Base-by-base conservation (phyloP, 805 yeast species). In the Saccharomyces kudriavzevii region DNA sequence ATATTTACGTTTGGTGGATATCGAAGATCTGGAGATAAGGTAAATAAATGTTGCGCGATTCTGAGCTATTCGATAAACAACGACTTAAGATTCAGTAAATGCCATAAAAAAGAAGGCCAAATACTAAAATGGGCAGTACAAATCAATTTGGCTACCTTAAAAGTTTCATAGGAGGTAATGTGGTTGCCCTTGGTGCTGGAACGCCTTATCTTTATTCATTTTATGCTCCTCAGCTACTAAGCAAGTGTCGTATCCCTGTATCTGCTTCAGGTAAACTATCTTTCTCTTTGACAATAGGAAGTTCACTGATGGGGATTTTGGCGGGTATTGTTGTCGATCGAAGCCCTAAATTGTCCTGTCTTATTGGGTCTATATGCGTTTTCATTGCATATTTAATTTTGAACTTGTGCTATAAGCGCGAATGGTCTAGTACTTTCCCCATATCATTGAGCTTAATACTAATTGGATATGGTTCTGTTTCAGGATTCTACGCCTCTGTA, bases 141-240 rank as follows among this genome's bases (percentile, higher is more conserved):
- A 10, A 48, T 70, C 13, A 57, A 55, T 29, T 53, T 62, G 53
- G 51, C 52, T 9, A 52, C 46, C 47, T 59, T 62, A 29, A 35
- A n/a, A 35, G 43, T 35, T 65, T 69, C 48, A 49, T 69, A 10
- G 72, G 72, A 2, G 63, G 70, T 22, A 66, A 65, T 47, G 62
- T 84, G 17, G 83, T 83, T 8, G 78, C 87, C 0, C 61, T 85
- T 48, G 89, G 85, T 0, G 77, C 89, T 2, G 92, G 94, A 2
- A 85, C 90, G 2, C 87, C 89, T 0, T 87, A 87, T 60, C 70
- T 85, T 13, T 87, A 82, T 64, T 87, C 91, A 0, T 80, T 82
- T n/a, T 87, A 81, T 63, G 83, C 89, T 1, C 91, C 92, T 1
- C 90, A 86, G 63, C 70, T 87, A 57, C 76, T 84, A 27, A 70